Evolutionary conservation across 164 flowering plant genomes (phyloP), one percentile per base, ranked within the genome.

Genomic region (Aristolochia fimbriata): DNA sequence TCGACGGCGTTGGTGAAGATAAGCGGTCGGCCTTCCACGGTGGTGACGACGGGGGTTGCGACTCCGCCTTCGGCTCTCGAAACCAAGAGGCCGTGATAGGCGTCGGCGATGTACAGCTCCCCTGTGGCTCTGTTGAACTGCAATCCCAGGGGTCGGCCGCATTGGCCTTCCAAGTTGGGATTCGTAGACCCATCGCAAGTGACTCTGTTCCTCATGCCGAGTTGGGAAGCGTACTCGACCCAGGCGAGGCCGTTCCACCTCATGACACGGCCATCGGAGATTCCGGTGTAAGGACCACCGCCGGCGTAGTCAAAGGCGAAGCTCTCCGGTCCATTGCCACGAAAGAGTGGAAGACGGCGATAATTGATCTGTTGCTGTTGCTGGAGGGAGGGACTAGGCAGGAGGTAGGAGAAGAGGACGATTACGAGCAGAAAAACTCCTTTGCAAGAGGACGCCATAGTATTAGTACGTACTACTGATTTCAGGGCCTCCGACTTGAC

Each of bases 281-380:
- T 77, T 19, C 98, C 96, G 1, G 96, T 85, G 66, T 92, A 89
- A 17, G 96, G 96, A 0, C 95, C 95, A 4, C 88, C 81, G 10
- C 96, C 96, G 3, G 27, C 73, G 16, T 81, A 73, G 41, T 92
- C 98, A 60, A 92, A 92, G 0, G 80, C 93, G 4, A 90, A 41
- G 74, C 95, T 90, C 63, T 90, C 95, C 0, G 95, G 97, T 3
- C 97, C 97, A 4, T 5, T 19, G 20, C 8, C 52, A 2, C 52
- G 19, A 49, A 20, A 4, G 10, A 49, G 52, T 5, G 1, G 20
- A 3, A 49, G n/a, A 4, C 52, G 52, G 12, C 52, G 20, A 15
- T 49, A 49, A n/a, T n/a, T n/a, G n/a, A n/a, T n/a, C n/a, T n/a
- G n/a, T n/a, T n/a, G n/a, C 43, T 37, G 43, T 37, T 37, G 43